phyloP scores from a whole-genome alignment of 371 early-diverging fungal species.

The Capniomyces stellatus region DNA sequence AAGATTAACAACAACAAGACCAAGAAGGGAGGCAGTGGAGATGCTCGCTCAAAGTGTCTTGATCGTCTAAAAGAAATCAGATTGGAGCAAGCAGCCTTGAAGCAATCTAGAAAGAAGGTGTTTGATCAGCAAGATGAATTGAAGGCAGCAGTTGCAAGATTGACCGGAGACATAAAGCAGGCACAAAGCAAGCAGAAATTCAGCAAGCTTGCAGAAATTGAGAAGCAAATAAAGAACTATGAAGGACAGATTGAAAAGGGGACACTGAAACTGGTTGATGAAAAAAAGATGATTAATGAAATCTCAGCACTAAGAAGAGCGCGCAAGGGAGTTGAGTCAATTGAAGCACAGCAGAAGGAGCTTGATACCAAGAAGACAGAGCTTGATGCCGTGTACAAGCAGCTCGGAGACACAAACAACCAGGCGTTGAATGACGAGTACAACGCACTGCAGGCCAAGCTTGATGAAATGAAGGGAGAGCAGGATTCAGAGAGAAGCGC shows the following conservation, averaged over 20 bases:
- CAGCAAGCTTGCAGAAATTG: slow-evolving; percentile 60
- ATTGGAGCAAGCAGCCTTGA: slow-evolving; percentile 45
- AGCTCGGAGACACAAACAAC: slow-evolving; percentile 42
- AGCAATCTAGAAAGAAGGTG: slow-evolving; percentile 43
- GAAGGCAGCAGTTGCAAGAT: slow-evolving; percentile 51
- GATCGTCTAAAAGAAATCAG: slow-evolving; percentile 42
- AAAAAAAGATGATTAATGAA: slow-evolving; percentile 66
- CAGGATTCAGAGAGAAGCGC: slow-evolving; percentile 38
- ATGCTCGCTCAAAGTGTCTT: slow-evolving; percentile 36
- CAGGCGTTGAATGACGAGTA: slow-evolving; percentile 43
- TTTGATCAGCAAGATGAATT: slow-evolving; percentile 47
- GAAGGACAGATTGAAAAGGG: slow-evolving; percentile 65
- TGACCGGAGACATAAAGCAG: slow-evolving; percentile 48
- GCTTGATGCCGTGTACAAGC: slow-evolving; percentile 40
- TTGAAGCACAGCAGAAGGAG: slow-evolving; percentile 40
- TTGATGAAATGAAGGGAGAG: slow-evolving; percentile 41
- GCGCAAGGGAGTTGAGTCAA: slow-evolving; percentile 51
- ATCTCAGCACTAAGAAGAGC: slow-evolving; percentile 61
- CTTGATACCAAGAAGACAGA: slow-evolving; percentile 53
- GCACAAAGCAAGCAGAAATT: slow-evolving; percentile 58
- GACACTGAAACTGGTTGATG: slow-evolving; percentile 58
- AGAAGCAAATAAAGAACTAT: slow-evolving; percentile 43
- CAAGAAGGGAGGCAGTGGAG: slow-evolving; percentile 17
- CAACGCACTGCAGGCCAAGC: slow-evolving; percentile 42
- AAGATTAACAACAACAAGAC: slow-evolving; percentile 11